Conservation (phyloP, 306 rosid genomes). For the Vicia faba region DNA sequence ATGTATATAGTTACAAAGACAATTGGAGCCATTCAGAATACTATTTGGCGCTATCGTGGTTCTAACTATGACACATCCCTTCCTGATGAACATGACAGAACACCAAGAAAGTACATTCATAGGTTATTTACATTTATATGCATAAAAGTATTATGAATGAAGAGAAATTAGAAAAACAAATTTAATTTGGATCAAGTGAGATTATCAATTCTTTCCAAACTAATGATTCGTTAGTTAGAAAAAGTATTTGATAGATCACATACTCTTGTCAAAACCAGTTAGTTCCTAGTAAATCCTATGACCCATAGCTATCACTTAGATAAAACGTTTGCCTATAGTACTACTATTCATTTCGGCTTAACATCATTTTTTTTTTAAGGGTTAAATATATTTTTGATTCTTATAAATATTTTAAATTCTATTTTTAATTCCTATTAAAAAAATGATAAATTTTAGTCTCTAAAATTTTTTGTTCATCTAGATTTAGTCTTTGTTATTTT, state of each 20-base stretch:
- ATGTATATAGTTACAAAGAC: slow-evolving; percentile 63
- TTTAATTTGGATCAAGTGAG: too few relatives aligned
- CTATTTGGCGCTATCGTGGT: slow-evolving; percentile 44
- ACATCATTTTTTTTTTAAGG: slow-evolving; percentile 1
- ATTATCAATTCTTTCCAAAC: too few relatives aligned
- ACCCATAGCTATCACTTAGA: background rate
- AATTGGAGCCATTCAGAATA: slow-evolving; percentile 56
- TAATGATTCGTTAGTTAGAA: too few relatives aligned
- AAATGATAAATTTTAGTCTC: too few relatives aligned
- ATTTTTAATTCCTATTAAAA: too few relatives aligned
- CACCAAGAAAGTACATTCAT: slow-evolving; percentile 39
- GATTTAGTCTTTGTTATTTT: too few relatives aligned
- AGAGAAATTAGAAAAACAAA: too few relatives aligned
- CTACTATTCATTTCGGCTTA: background rate
- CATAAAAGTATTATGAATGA: slow-evolving; percentile 27
- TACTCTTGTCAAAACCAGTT: slow-evolving; percentile 11
- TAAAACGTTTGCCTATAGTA: background rate
- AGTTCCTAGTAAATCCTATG: slow-evolving; percentile 8
- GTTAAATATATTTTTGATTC: too few relatives aligned
- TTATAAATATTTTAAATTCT: too few relatives aligned
- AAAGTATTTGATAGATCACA: too few relatives aligned
- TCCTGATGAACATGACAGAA: slow-evolving; percentile 44
- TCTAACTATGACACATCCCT: slow-evolving; percentile 43
- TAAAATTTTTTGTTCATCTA: too few relatives aligned
- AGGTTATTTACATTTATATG: slow-evolving; percentile 31